These are phyloP conservation scores for Blastocrithidia nonstop DNA, from an alignment of 208 protist species.

Conservation along the genomic window DNA sequence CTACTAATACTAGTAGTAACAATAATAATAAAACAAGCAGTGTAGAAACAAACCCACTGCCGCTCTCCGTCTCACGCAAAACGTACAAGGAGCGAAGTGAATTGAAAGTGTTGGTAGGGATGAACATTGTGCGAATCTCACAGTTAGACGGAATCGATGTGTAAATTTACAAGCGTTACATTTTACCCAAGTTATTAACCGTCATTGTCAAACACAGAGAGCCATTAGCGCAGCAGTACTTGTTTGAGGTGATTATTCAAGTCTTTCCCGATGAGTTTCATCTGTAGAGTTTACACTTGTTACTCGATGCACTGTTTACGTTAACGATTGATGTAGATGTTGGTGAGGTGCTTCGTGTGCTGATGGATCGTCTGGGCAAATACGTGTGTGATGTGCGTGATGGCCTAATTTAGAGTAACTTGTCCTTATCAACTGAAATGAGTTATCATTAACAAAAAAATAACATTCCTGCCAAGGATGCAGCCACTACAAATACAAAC, in stretches of 20 bases:
- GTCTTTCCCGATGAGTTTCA: slow-evolving; percentile 98
- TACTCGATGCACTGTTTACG: slow-evolving; percentile 55
- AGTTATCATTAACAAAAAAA: no score
- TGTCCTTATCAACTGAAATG: no score
- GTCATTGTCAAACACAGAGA: slow-evolving; percentile 92
- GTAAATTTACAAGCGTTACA: slow-evolving; percentile 68
- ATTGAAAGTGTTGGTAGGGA: slow-evolving; percentile 93
- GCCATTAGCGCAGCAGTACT: slow-evolving; percentile 95
- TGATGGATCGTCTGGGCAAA: slow-evolving; percentile 85
- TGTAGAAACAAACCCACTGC: background rate
- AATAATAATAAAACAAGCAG: background rate
- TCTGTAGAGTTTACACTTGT: slow-evolving; percentile 81
- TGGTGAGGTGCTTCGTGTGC: slow-evolving; percentile 53
- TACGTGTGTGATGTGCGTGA: slow-evolving; percentile 39
- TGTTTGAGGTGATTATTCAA: slow-evolving; percentile 96
- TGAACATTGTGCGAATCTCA: slow-evolving; percentile 93
- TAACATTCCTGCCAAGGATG: background rate
- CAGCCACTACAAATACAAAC: background rate
- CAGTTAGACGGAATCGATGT: slow-evolving; percentile 91
- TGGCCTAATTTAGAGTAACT: no score
- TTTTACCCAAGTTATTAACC: slow-evolving; percentile 82
- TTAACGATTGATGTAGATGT: slow-evolving; percentile 83
- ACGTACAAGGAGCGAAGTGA: slow-evolving; percentile 90
- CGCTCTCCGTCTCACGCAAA: slow-evolving; percentile 11
- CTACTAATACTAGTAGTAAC: background rate